Evolutionary conservation across 768 basidiomycete species (phyloP).

Genomic region (Phaffia australis): DNA sequence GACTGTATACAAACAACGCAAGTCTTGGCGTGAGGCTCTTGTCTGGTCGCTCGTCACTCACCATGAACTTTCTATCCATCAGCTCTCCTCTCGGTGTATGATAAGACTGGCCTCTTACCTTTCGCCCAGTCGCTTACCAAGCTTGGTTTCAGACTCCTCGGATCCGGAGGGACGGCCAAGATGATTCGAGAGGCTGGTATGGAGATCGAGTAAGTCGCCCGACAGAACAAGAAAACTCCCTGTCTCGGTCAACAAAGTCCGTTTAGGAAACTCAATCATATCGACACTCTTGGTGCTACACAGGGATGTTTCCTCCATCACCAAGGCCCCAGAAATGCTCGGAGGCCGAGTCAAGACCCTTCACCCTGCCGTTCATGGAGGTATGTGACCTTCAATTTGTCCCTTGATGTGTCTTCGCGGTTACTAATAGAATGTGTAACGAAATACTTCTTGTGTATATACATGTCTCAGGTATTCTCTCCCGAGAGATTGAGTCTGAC

Average conservation of each 20-base stretch:
- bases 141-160: conserved; percentile 75
- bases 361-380: conserved; percentile 95
- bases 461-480: conserved; percentile 64
- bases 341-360: conserved; percentile 97
- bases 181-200: conserved; percentile 90
- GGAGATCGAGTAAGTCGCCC: conserved; percentile 62
- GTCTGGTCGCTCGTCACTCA: neutral
- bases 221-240: neutral
- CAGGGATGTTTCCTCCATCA: conserved; percentile 95
- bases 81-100: conserved; percentile 89
- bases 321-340: conserved; percentile 97
- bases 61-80: neutral
- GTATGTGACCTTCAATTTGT: conserved; percentile 41
- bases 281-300: conserved; percentile 4
- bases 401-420: neutral
- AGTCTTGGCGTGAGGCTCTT: neutral
- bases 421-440: neutral
- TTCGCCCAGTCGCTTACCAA: conserved; percentile 73
- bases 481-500: conserved; percentile 82
- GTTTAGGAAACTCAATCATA: neutral
- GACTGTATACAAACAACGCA: neutral
- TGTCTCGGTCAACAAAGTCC: neutral
- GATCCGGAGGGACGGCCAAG: conserved; percentile 95
- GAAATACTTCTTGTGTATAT: neutral
- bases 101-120: conserved; percentile 80